Conservation (phyloP, 1,284 basidiomycete genomes). For the Cryptococcus sp. region DNA sequence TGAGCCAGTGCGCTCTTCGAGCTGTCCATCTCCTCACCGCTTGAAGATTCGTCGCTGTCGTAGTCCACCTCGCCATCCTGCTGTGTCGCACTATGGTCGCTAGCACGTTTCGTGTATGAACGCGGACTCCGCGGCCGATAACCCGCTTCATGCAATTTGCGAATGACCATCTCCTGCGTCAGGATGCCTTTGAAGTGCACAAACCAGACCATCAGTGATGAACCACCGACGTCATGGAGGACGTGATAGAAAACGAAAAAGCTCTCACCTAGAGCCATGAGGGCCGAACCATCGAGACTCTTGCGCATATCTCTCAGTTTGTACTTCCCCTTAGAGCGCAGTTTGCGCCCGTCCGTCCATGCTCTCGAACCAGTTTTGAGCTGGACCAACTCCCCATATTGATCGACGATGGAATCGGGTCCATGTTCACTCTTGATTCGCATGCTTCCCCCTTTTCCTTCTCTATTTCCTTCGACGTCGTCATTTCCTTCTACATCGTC, state of each 20-base stretch:
- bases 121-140: conserved; percentile 9
- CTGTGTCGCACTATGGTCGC: background rate
- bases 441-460: background rate
- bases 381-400: background rate
- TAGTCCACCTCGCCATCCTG: conserved; percentile 5
- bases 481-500: conserved; percentile 1
- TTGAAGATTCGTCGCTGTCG: background rate
- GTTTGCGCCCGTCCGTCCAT: conserved; percentile 4
- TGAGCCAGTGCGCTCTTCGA: background rate
- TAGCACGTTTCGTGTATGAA: conserved; percentile 3
- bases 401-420: background rate
- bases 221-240: background rate
- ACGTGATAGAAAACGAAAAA: background rate
- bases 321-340: conserved; percentile 19
- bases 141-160: conserved; percentile 21
- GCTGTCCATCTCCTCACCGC: background rate
- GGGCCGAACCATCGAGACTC: conserved; percentile 35
- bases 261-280: conserved; percentile 40
- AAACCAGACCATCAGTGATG: background rate
- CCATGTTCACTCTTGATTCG: background rate
- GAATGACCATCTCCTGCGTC: conserved; percentile 10
- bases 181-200: background rate
- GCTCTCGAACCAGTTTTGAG: background rate
- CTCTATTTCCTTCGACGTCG: too few relatives aligned
- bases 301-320: conserved; percentile 38